Evolutionary conservation across 352 stramenopile genomes (phyloP).

Genomic region (Pythium monospermum): DNA sequence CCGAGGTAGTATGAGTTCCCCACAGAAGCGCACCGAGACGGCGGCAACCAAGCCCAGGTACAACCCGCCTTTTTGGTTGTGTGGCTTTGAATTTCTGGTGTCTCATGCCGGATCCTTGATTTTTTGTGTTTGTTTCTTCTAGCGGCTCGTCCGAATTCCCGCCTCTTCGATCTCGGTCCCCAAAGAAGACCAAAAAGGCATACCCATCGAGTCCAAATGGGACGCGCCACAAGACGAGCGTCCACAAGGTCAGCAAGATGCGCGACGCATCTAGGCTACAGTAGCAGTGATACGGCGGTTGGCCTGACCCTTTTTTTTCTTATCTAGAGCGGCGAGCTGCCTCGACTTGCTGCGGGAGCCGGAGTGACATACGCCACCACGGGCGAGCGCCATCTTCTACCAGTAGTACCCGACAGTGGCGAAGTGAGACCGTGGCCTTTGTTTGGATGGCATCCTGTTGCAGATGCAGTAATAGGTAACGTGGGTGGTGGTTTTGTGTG

Average conservation of each 20-base stretch:
- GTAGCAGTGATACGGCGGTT: no score
- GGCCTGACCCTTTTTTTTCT: no score
- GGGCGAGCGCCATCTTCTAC: neutral
- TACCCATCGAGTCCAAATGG: no score
- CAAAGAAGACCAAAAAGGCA: constrained; percentile 29
- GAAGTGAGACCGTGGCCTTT: constrained; percentile 28
- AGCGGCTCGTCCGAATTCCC: constrained; percentile 14
- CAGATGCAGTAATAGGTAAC: no score
- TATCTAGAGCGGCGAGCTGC: constrained; percentile 26
- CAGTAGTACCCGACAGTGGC: constrained; percentile 36
- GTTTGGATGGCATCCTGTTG: no score
- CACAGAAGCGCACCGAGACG: constrained; percentile 2
- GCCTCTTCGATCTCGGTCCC: constrained; percentile 16
- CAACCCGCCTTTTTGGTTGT: neutral
- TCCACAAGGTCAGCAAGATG: no score
- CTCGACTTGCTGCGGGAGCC: constrained; percentile 35
- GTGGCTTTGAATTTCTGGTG: neutral
- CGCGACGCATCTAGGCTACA: no score
- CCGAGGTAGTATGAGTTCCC: constrained; percentile 5
- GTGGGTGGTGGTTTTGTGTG: neutral
- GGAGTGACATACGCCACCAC: constrained; percentile 25
- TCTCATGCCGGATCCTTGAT: neutral
- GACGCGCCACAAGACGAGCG: no score
- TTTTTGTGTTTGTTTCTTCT: neutral
- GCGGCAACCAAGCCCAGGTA: neutral